Evolutionary conservation across 352 stramenopile genomes (phyloP).

Genomic region (Globisporangium yorkense): DNA sequence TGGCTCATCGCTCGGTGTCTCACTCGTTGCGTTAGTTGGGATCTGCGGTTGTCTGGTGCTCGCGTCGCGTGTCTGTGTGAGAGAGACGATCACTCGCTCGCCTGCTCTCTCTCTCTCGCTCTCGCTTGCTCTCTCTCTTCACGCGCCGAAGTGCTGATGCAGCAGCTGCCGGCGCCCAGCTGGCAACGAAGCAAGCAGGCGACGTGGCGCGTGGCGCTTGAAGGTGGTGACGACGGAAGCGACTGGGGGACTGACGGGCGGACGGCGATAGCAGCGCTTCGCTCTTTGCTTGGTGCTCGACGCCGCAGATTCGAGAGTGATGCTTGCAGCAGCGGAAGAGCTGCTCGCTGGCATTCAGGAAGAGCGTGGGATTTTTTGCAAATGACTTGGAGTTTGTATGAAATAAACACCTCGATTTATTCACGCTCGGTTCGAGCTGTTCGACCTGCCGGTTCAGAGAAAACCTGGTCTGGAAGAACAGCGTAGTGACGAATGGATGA

Average conservation of each 20-base stretch:
- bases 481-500: background rate
- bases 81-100: background rate
- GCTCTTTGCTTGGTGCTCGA: background rate
- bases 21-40: background rate
- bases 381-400: background rate
- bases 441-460: background rate
- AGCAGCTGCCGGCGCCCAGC: background rate
- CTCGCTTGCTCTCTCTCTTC: background rate
- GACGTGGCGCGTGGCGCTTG: too few relatives aligned
- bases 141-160: background rate
- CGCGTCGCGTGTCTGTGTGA: background rate
- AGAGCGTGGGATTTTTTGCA: background rate
- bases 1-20: background rate
- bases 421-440: background rate
- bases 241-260: too few relatives aligned
- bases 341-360: constrained; percentile 1
- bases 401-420: background rate
- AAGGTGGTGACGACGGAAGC: too few relatives aligned
- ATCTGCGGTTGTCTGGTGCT: background rate
- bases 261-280: background rate
- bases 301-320: background rate
- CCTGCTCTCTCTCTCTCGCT: background rate
- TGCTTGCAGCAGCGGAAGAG: background rate
- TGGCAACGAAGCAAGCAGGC: background rate
- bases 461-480: background rate